phyloP scores from a whole-genome alignment of 225 moss, liverwort and hornwort species.

The Pleurozium schreberi region DNA sequence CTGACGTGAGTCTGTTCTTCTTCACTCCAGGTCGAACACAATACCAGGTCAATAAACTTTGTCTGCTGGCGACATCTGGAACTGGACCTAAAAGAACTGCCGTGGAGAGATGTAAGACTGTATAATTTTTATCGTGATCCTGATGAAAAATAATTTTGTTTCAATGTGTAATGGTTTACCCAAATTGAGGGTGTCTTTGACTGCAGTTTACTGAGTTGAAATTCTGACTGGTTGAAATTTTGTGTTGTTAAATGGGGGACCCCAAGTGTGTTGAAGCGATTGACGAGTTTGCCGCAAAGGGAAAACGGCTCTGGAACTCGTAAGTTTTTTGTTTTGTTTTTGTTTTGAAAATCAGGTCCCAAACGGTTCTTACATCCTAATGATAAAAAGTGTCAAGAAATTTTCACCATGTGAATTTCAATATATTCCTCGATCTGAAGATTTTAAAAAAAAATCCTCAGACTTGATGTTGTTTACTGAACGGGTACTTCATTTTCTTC shows the following conservation, averaged over 20 bases:
- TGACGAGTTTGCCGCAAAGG: not conserved
- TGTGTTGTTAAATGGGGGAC: not conserved
- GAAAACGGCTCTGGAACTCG: slow-evolving; percentile 15
- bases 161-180: not conserved
- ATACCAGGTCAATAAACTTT: slow-evolving; percentile 48
- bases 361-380: not conserved
- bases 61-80: slow-evolving; percentile 72
- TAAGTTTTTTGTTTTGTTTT: not conserved
- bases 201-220: not conserved
- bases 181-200: not conserved
- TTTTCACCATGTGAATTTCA: not conserved
- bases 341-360: not conserved
- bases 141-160: not conserved
- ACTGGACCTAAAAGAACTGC: slow-evolving; percentile 11
- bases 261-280: slow-evolving; percentile 21
- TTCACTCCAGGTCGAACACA: slow-evolving; percentile 52
- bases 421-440: not conserved
- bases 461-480: not conserved
- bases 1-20: not conserved
- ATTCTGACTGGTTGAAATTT: not conserved
- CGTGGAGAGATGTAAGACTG: slow-evolving; percentile 55
- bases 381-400: not conserved
- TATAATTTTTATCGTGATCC: not conserved
- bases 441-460: not conserved
- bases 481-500: not conserved